These are phyloP conservation scores for Tetrapisispora fleetii DNA, from an alignment of 805 yeast species.

Conservation along the genomic window DNA sequence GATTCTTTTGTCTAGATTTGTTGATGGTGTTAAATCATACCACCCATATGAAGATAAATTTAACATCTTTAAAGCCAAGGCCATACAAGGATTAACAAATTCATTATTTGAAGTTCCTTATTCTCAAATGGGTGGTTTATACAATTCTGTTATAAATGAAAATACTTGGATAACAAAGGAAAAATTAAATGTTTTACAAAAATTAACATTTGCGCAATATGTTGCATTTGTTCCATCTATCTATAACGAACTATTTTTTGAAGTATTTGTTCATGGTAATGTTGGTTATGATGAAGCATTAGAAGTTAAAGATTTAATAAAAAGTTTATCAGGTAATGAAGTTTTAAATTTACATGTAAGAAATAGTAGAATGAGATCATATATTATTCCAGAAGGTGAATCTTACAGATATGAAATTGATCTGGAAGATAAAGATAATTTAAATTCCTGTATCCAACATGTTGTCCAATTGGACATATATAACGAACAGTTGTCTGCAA, in stretches of 20 bases:
- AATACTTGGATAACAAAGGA: slow-evolving; percentile 57
- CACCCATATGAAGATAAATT: slow-evolving; percentile 49
- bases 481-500: slow-evolving; percentile 33
- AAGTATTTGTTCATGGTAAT: slow-evolving; percentile 74
- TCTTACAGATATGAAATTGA: slow-evolving; percentile 38
- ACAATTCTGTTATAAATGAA: slow-evolving; percentile 60
- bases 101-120: slow-evolving; percentile 69
- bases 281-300: slow-evolving; percentile 44
- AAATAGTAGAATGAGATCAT: slow-evolving; percentile 31
- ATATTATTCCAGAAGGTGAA: slow-evolving; percentile 32
- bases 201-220: slow-evolving; percentile 42
- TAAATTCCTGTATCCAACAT: slow-evolving; percentile 78
- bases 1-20: slow-evolving; percentile 49
- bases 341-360: slow-evolving; percentile 25
- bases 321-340: slow-evolving; percentile 36
- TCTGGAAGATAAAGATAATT: slow-evolving; percentile 57
- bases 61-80: slow-evolving; percentile 53
- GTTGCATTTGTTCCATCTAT: slow-evolving; percentile 42
- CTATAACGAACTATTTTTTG: slow-evolving; percentile 51
- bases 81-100: slow-evolving; percentile 54
- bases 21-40: slow-evolving; percentile 44
- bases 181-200: slow-evolving; percentile 40
- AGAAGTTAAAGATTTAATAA: slow-evolving; percentile 37
- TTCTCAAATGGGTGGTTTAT: slow-evolving; percentile 56
- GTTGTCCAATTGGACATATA: slow-evolving; percentile 59